These are phyloP conservation scores for Penicillium roqueforti DNA, from an alignment of 495 filamentous ascomycete species.

Conservation along the genomic window DNA sequence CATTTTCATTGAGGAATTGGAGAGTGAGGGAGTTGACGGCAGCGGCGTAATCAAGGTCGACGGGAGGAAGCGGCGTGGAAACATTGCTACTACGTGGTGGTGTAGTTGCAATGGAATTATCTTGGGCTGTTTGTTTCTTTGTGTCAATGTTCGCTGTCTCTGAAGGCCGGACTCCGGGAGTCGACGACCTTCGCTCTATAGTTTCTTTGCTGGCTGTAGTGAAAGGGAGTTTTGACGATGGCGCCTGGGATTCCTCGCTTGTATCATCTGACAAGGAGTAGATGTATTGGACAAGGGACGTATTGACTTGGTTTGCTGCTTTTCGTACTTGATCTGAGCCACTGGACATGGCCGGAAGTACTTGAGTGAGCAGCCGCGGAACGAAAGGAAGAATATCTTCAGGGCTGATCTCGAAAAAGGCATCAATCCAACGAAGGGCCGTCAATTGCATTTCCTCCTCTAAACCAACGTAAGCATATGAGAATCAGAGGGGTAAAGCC, in stretches of 20 bases:
- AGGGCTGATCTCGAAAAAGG: conserved; percentile 94
- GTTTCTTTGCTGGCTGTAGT: conserved; percentile 47
- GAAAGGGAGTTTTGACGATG: conserved; percentile 33
- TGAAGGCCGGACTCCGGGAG: conserved; percentile 41
- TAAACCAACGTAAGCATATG: conserved; percentile 16
- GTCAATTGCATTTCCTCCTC: conserved; percentile 90
- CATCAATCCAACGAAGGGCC: conserved; percentile 90
- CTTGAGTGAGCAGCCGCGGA: conserved; percentile 82
- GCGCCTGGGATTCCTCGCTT: conserved; percentile 37
- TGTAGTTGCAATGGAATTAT: conserved; percentile 43
- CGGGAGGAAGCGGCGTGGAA: conserved; percentile 43
- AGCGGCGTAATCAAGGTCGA: conserved; percentile 90
- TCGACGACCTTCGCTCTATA: conserved; percentile 52
- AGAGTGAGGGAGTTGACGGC: conserved; percentile 93
- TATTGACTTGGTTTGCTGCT: conserved; percentile 84
- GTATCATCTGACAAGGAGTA: conserved; percentile 81
- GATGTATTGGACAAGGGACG: conserved; percentile 84
- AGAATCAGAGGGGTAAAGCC: background rate
- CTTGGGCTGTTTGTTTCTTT: conserved; percentile 33
- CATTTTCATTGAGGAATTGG: conserved; percentile 93
- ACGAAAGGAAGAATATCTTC: conserved; percentile 97
- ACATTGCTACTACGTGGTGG: conserved; percentile 42
- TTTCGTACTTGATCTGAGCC: conserved; percentile 82
- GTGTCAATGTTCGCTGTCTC: conserved; percentile 30
- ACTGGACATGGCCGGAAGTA: conserved; percentile 92